Evolutionary conservation across 23 red algal species (phyloP).

Genomic region (Gracilaria domingensis): DNA sequence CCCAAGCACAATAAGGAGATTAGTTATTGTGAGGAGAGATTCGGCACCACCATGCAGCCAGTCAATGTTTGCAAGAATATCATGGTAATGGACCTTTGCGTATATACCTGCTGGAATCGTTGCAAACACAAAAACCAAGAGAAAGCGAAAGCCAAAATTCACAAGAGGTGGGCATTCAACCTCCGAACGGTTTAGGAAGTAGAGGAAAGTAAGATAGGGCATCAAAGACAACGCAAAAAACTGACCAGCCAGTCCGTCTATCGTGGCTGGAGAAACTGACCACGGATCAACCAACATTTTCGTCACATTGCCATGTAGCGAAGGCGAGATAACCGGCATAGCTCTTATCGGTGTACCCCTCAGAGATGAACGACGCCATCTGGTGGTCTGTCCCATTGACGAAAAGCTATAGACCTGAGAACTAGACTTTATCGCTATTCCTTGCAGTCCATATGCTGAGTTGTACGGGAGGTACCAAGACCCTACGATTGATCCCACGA

Average conservation of each 20-base stretch:
- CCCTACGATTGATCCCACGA: not conserved
- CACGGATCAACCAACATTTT: slow-evolving; percentile 81
- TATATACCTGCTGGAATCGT: slow-evolving; percentile 91
- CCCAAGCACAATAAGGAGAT: slow-evolving; percentile 83
- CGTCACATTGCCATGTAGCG: not conserved
- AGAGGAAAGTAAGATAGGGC: slow-evolving; percentile 86
- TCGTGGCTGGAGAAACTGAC: slow-evolving; percentile 66
- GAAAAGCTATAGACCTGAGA: not conserved
- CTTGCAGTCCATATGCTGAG: not conserved
- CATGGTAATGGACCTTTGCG: slow-evolving; percentile 75
- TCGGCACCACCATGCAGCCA: slow-evolving; percentile 93
- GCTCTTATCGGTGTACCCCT: not conserved
- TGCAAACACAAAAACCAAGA: slow-evolving; percentile 89
- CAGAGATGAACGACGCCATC: not conserved
- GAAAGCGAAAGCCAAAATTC: slow-evolving; percentile 85
- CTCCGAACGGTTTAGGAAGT: slow-evolving; percentile 53
- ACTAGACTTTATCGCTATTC: not conserved
- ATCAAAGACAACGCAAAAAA: slow-evolving; percentile 80
- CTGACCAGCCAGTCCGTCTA: slow-evolving; percentile 69
- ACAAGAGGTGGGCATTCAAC: slow-evolving; percentile 51
- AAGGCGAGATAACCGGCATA: not conserved
- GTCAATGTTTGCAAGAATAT: slow-evolving; percentile 94
- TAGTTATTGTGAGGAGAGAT: slow-evolving; percentile 87
- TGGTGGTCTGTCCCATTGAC: not conserved
- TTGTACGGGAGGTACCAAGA: not conserved